Conservation (phyloP, 768 basidiomycete genomes). For the Lactarius akahatsu region DNA sequence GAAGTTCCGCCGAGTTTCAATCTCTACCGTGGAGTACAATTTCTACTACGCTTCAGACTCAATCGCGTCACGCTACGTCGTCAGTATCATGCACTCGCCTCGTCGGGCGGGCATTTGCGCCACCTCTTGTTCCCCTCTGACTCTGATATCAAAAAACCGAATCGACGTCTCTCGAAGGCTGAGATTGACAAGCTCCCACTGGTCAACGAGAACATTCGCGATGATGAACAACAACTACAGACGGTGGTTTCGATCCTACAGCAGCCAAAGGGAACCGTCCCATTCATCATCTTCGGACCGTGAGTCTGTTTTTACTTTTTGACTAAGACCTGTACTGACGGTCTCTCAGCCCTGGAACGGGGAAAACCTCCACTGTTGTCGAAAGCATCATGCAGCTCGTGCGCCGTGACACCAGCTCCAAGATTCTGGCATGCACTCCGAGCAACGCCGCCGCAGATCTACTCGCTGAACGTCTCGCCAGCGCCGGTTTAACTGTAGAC, state of each 20-base stretch:
- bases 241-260: constrained; percentile 50
- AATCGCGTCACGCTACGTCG: constrained; percentile 56
- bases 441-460: constrained; percentile 41
- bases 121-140: constrained; percentile 51
- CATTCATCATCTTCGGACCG: constrained; percentile 66
- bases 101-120: constrained; percentile 41
- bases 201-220: constrained; percentile 45
- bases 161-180: constrained; percentile 22
- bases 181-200: constrained; percentile 31
- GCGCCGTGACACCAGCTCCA: constrained; percentile 24
- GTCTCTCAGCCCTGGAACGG: constrained; percentile 40
- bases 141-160: constrained; percentile 33
- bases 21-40: constrained; percentile 39
- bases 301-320: constrained; percentile 34
- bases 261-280: constrained; percentile 46
- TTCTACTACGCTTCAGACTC: constrained; percentile 52
- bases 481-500: constrained; percentile 25
- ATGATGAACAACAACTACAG: constrained; percentile 48
- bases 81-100: constrained; percentile 58
- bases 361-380: constrained; percentile 41
- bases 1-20: constrained; percentile 47
- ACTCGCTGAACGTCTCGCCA: constrained; percentile 35
- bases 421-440: constrained; percentile 40
- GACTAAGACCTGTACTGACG: not conserved
- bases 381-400: constrained; percentile 41